Base-by-base conservation (phyloP, 768 basidiomycete species). In the Imleria badia region DNA sequence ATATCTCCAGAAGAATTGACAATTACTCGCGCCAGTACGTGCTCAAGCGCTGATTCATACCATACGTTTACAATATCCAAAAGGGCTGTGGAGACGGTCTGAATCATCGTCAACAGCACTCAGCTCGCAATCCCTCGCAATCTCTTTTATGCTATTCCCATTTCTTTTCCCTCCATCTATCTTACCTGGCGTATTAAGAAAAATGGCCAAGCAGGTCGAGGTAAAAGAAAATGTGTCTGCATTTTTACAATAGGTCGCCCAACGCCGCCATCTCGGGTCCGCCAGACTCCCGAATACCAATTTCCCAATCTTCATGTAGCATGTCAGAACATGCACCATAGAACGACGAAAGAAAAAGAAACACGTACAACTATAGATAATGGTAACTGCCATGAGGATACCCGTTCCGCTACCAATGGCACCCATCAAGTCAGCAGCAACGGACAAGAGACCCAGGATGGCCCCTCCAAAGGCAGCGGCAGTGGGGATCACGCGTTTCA, bases 381-480 rank as follows among this genome's bases (percentile, higher is more conserved):
- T 98, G 22, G 96, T 97, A 48, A 96, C 94, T 31, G 94, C 94
- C 93, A 98, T 95, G 60, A 98, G 78, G 67, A 97, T 97, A 80
- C 93, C 92, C 6, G 92, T 95, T 44, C 94, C 94, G 64, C 90
- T 93, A 12, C 95, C 95, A 55, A 98, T 89, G 3, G 96, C 97
- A 50, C 97, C 97, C 80, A 95, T 88, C 57, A 99, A 73, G 68
- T 99, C 96, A 4, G 97, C 95, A 12, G 85, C 80, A 50, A 99
- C 95, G 10, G 89, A 91, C 30, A 98, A 76, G 13, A 97, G 75
- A 29, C 95, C 96, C 13, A 98, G 87, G 55, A 94, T 92, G n/a
- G 95, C 97, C 35, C 96, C 96, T 41, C 97, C 96, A 59, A 98
- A 92, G 1, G 95, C 93, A 22, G 96, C 97, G 13, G 97, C 96